Base-by-base conservation (phyloP, 1,284 basidiomycete species). In the Marasmius fiardii region DNA sequence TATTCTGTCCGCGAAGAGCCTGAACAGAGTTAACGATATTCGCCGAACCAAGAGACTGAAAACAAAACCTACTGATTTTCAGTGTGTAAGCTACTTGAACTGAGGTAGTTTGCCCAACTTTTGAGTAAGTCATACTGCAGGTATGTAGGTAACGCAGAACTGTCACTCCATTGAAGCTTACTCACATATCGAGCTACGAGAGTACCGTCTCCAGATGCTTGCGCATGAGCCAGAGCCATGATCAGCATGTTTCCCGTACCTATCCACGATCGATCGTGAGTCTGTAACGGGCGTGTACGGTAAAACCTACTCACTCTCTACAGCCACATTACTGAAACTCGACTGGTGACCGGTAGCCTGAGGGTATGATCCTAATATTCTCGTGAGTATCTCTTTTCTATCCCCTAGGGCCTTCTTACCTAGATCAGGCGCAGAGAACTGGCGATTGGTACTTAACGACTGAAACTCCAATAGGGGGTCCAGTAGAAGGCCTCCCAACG, bases 261-360 rank as follows among this genome's bases (percentile, higher is more conserved):
- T 59, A 31, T 4, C 4, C 28, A n/a, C n/a, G n/a, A 21, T 7
- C 48, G 18, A 18, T 11, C 16, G 7, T 33, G 23, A 45, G 26
- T 37, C 8, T 11, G 5, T n/a, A 16, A 23, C 18, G 3, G 14
- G 34, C 1, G n/a, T n/a, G 23, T 10, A 31, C 48, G 24, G 24
- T 20, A 8, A 24, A 34, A 24, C n/a, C n/a, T 23, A 51, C 63
- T 31, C 48, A 68, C 69, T 62, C 47, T 71, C 71, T 2, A 70
- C 41, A 2, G 55, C 67, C 4, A 61, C 58, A 2, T 48, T 31
- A 31, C 10, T 52, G 14, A 37, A 37, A 26, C 51, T 60, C 35
- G 61, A 60, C 8, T 44, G 54, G 11, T 52, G 51, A 52, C 65
- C 63, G 0, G 53, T 43, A 1, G 62, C 64, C 7, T 35, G 33